Conservation (phyloP, 2,329 filamentous ascomycete species). For the Botrytis aclada region DNA sequence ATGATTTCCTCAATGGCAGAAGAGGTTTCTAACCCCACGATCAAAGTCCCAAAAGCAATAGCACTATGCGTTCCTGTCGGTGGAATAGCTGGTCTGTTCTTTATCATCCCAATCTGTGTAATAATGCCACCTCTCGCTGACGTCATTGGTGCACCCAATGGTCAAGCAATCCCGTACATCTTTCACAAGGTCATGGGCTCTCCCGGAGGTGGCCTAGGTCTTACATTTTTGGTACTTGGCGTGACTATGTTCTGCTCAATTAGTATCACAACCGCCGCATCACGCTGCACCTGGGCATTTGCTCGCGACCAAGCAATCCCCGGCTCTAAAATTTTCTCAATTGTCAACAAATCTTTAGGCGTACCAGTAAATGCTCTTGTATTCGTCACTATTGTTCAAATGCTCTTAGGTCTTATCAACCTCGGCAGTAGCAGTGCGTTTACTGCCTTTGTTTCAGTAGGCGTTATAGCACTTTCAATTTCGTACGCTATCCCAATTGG, state of each 20-base stretch:
- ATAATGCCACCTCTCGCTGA: constrained; percentile 47
- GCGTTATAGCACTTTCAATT: constrained; percentile 68
- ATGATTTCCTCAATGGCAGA: constrained; percentile 64
- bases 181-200: constrained; percentile 49
- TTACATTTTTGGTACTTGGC: constrained; percentile 49
- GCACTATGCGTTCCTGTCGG: constrained; percentile 48
- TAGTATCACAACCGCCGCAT: constrained; percentile 50
- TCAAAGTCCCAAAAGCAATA: constrained; percentile 48
- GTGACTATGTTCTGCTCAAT: constrained; percentile 54
- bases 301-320: constrained; percentile 66
- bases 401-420: constrained; percentile 68
- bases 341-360: constrained; percentile 57
- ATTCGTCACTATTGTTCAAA: constrained; percentile 57
- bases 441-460: constrained; percentile 67
- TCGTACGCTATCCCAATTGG: constrained; percentile 72
- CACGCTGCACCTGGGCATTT: constrained; percentile 66
- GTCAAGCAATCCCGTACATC: constrained; percentile 51
- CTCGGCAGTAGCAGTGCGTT: constrained; percentile 66
- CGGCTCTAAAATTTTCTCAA: constrained; percentile 56
- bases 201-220: constrained; percentile 46
- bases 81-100: constrained; percentile 49
- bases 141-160: constrained; percentile 45
- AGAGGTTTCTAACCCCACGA: constrained; percentile 52
- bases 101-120: constrained; percentile 50
- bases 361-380: constrained; percentile 65